Evolutionary conservation across 108 stramenopile genomes (phyloP), one percentile per base, ranked within the genome.

Genomic region (Skeletonema potamos): DNA sequence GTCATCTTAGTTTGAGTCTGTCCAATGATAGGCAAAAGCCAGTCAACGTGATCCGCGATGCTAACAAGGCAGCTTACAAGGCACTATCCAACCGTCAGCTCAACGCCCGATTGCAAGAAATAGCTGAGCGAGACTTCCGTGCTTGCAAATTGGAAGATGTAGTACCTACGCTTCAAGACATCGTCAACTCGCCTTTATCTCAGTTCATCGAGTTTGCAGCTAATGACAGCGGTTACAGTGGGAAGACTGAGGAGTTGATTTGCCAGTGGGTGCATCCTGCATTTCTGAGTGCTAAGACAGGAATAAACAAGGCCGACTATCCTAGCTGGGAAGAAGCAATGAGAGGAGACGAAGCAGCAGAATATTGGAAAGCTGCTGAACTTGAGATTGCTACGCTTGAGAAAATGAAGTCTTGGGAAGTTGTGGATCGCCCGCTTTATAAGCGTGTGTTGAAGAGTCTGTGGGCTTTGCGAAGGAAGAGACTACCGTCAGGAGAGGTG

Each of bases 271-370:
- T 70, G 12, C 36, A 41, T 54, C 60, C 70, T 4, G 20, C 62
- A 4, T 63, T 64, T 13, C 61, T 70, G 3, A 54, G 29, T 0
- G 61, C 70, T 3, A 39, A 62, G 2, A 9, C 70, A 8, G 32
- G 60, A 8, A 33, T 36, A 8, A 1, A 33, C 39, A 51, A 59
- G 15, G 66, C 67, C 0, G 80, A 85, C 2, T 75, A 77, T 9
- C 85, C 85, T 0, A 71, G 13, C 17, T 82, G 70, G 59, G 22
- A 79, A 0, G 59, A 85, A 71, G 84, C 80, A 1, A 82, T 82
- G 72, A 64, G 34, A 34, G 81, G 84, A 5, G 76, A 76, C 1
- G 29, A 69, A 15, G 32, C 29, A 1, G 68, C 58, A 10, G 64
- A 73, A 10, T 73, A 59, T 51, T 67, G 68, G 71, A 37, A 83